Conservation (phyloP, 495 filamentous ascomycete genomes). For the Hyphodiscus hymeniophilus region DNA sequence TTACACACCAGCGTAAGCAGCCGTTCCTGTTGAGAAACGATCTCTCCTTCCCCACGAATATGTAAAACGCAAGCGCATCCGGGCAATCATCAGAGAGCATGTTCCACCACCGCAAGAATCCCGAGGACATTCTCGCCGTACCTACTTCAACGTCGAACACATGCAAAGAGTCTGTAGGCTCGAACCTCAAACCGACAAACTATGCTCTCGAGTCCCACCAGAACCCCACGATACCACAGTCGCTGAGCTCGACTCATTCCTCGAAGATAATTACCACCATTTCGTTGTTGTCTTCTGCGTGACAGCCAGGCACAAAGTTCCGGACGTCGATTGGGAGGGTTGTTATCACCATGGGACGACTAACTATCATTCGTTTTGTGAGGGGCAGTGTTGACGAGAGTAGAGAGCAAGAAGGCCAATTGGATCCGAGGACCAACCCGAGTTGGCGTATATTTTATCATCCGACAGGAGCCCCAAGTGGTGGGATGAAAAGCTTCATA, state of each 20-base stretch:
- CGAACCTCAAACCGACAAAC: too few species aligned
- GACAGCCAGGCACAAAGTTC: conserved; percentile 3
- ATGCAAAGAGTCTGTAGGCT: too few species aligned
- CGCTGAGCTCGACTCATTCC: conserved; percentile 10
- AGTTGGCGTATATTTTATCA: conserved; percentile 12
- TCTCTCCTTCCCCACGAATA: too few species aligned
- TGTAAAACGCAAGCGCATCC: too few species aligned
- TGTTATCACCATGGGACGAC: conserved; percentile 8
- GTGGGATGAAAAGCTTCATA: conserved; percentile 13
- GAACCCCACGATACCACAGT: conserved; percentile 6
- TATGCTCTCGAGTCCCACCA: not conserved
- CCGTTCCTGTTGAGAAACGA: too few species aligned
- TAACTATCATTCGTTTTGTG: conserved; percentile 9
- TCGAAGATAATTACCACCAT: conserved; percentile 10
- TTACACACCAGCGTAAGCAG: too few species aligned
- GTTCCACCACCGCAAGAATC: too few species aligned
- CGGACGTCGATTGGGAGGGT: conserved; percentile 5
- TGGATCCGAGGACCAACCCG: conserved; percentile 9
- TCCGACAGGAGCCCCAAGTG: conserved; percentile 9
- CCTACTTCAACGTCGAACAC: too few species aligned
- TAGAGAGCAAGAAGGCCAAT: conserved; percentile 2
- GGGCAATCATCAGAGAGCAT: too few species aligned
- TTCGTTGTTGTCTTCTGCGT: conserved; percentile 8
- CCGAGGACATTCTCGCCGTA: too few species aligned
- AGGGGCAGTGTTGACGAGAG: conserved; percentile 3